These are phyloP conservation scores for Cystobasidiaceae sp. DNA, from an alignment of 1,284 basidiomycete genomes.

Conservation along the genomic window DNA sequence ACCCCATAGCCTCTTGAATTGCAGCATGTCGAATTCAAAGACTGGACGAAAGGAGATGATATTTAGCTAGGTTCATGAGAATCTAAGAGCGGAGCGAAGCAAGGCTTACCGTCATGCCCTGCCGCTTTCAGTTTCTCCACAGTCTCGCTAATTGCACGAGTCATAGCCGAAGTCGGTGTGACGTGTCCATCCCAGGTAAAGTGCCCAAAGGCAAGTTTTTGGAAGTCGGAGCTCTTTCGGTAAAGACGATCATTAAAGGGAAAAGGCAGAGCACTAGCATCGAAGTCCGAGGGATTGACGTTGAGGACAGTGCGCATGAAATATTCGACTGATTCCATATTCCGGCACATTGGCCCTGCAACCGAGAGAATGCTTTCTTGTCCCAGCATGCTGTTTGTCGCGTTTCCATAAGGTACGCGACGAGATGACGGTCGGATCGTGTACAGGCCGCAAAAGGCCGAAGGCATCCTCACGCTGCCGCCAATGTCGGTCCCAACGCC, in stretches of 20 bases:
- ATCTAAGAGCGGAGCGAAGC: too few species aligned
- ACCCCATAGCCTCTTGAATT: neutral
- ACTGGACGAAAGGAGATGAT: too few species aligned
- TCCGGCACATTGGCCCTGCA: constrained; percentile 45
- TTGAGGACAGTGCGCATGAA: constrained; percentile 44
- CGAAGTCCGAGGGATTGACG: constrained; percentile 43
- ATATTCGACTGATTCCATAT: constrained; percentile 42
- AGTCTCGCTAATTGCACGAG: neutral
- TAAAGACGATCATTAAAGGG: constrained; percentile 33
- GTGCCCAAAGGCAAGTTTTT: neutral
- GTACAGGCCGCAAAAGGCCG: constrained; percentile 32
- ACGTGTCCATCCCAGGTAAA: neutral
- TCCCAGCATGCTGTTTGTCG: constrained; percentile 40
- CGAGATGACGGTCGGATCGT: constrained; percentile 32
- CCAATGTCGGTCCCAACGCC: constrained; percentile 42
- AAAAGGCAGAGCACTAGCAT: constrained; percentile 34
- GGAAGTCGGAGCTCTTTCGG: constrained; percentile 18
- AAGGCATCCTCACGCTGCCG: constrained; percentile 44
- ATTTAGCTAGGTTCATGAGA: too few species aligned
- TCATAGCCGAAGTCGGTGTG: neutral
- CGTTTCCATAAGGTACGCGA: constrained; percentile 44
- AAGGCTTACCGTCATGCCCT: neutral
- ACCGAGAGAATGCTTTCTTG: constrained; percentile 44
- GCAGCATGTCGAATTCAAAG: neutral
- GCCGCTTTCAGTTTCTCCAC: neutral